These are phyloP conservation scores for Laguncularia racemosa DNA, from an alignment of 345 rosid species.

Conservation along the genomic window DNA sequence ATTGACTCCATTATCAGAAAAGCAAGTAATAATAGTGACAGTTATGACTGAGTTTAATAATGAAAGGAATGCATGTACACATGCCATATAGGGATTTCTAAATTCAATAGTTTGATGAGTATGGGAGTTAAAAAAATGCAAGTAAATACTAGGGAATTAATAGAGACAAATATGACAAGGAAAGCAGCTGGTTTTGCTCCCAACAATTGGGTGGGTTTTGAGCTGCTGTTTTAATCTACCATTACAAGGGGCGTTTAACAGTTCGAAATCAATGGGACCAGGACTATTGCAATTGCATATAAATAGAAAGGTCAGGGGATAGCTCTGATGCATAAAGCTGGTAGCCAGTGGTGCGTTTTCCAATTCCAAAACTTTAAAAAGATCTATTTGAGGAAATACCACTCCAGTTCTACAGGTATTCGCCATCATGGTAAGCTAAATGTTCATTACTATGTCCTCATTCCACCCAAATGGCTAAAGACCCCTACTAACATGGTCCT, in stretches of 20 bases:
- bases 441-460: too few relatives aligned
- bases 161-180: neutral
- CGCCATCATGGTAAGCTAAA: too few relatives aligned
- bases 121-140: neutral
- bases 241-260: constrained; percentile 19
- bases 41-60: neutral
- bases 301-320: neutral
- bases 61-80: neutral
- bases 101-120: neutral
- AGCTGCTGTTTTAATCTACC: constrained; percentile 18
- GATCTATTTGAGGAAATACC: too few relatives aligned
- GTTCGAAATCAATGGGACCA: neutral
- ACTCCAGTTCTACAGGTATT: too few relatives aligned
- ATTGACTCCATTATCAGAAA: too few relatives aligned
- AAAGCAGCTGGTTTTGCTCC: constrained; percentile 15
- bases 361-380: too few relatives aligned
- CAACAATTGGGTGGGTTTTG: neutral
- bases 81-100: neutral
- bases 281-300: neutral
- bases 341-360: too few relatives aligned
- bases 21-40: too few relatives aligned
- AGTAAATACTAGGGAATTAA: neutral
- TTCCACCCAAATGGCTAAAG: too few relatives aligned
- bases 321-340: neutral
- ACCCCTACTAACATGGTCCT: too few relatives aligned